Percentiles rank a stretch among this genome's conserved stretches.
Evolutionary conservation across 441 rosid genomes (phyloP).

Genomic region (Dalechampia spathulata): DNA sequence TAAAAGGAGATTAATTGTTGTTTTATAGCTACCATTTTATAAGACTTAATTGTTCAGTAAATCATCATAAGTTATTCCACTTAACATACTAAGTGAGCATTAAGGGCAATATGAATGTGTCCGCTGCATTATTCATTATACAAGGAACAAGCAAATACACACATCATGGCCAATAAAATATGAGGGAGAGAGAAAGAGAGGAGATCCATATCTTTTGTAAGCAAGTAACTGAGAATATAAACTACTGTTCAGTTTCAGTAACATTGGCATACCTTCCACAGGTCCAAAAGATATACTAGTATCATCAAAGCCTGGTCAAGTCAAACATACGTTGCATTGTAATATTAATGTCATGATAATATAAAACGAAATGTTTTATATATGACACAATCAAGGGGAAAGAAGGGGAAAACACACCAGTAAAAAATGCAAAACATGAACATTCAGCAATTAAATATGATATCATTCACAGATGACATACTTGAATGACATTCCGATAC

Average conservation of each 20-base stretch:
- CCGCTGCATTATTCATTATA: no score
- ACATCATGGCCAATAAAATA: neutral
- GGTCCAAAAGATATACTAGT: conserved; percentile 82
- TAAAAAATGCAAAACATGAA: no score
- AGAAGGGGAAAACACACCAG: no score
- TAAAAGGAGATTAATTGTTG: no score
- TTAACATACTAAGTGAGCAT: neutral
- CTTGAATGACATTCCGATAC: no score
- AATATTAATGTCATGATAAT: conserved; percentile 8
- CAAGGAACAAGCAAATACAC: no score
- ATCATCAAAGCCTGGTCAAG: conserved; percentile 81
- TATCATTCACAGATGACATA: no score
- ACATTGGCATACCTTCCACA: conserved; percentile 63
- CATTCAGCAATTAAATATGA: no score
- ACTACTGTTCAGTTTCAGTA: conserved; percentile 14
- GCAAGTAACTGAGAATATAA: conserved; percentile 3
- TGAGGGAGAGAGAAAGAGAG: neutral
- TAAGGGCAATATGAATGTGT: neutral
- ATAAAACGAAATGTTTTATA: neutral
- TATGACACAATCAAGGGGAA: neutral
- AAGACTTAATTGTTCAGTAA: neutral
- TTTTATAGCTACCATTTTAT: neutral
- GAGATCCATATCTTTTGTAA: neutral
- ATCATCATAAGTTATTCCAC: neutral
- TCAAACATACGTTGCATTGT: conserved; percentile 11